A percentile compares a stretch with the other conserved stretches of the same genome.
phyloP scores from a whole-genome alignment of 2,329 filamentous ascomycete species.

The Ceratocystis destructans region DNA sequence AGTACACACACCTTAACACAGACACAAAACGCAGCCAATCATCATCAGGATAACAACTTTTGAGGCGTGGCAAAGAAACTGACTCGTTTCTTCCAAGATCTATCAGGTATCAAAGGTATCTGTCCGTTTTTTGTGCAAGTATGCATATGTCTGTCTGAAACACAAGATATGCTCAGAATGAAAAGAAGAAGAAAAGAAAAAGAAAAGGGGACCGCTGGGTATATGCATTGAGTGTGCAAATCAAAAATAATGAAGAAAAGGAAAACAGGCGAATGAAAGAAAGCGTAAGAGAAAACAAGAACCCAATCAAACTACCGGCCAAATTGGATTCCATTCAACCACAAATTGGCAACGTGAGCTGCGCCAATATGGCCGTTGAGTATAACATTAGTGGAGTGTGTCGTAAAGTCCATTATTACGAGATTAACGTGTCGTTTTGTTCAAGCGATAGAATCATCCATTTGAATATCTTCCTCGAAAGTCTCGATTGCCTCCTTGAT shows the following conservation, averaged over 20 bases:
- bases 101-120: conserved; percentile 2
- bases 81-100: background rate
- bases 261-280: background rate
- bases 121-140: background rate
- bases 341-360: background rate
- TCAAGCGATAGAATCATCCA: conserved; percentile 39
- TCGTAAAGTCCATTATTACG: conserved; percentile 1
- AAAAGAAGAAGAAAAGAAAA: background rate
- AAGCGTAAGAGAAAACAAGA: background rate
- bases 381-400: conserved; percentile 1
- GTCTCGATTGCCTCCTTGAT: conserved; percentile 97
- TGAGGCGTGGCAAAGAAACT: background rate
- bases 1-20: background rate
- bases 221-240: conserved; percentile 12
- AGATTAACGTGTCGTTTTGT: background rate
- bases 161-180: background rate
- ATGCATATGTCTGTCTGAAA: background rate
- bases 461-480: conserved; percentile 64
- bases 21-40: background rate
- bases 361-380: background rate
- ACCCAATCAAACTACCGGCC: background rate
- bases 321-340: background rate
- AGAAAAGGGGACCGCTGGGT: conserved; percentile 10
- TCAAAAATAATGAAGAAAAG: background rate
- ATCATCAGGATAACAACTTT: background rate